A percentile compares a stretch with the other conserved stretches of the same genome.
These are phyloP conservation scores for Scutellaria barbata DNA, from an alignment of 257 asterid species.

Conservation along the genomic window DNA sequence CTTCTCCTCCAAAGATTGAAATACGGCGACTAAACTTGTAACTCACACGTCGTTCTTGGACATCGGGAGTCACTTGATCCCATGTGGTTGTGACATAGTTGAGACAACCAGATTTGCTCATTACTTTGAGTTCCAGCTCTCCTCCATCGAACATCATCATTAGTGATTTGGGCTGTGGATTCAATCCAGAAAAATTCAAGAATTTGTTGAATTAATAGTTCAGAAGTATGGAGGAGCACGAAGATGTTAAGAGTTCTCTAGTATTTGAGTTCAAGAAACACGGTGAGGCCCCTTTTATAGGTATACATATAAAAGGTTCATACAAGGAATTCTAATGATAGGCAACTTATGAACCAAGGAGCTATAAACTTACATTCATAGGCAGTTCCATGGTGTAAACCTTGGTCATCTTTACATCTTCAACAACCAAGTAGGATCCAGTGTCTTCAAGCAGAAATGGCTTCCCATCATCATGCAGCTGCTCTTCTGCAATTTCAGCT, in stretches of 20 bases:
- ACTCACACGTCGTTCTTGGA: conserved; percentile 58
- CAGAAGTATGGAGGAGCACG: background rate
- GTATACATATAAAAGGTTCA: no score
- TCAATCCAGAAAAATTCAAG: conserved; percentile 23
- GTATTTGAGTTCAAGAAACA: no score
- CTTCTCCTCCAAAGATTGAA: conserved; percentile 85
- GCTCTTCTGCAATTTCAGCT: conserved; percentile 58
- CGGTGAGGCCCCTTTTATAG: no score
- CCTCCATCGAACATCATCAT: conserved; percentile 83
- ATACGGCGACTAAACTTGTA: conserved; percentile 72
- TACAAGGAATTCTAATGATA: background rate
- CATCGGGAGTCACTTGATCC: conserved; percentile 50
- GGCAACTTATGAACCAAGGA: background rate
- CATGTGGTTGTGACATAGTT: conserved; percentile 65
- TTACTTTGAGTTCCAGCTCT: conserved; percentile 71
- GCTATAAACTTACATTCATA: conserved; percentile 52
- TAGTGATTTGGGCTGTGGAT: conserved; percentile 59
- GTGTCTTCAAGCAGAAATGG: conserved; percentile 53
- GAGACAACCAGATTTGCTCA: conserved; percentile 82
- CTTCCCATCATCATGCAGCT: conserved; percentile 57
- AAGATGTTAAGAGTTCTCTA: background rate
- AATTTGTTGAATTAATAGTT: background rate
- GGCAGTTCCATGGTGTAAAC: conserved; percentile 67
- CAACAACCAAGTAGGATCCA: conserved; percentile 51
- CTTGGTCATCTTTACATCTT: conserved; percentile 66